Base-by-base conservation (phyloP, 2,329 filamentous ascomycete species). In the Sporothrix protearum region DNA sequence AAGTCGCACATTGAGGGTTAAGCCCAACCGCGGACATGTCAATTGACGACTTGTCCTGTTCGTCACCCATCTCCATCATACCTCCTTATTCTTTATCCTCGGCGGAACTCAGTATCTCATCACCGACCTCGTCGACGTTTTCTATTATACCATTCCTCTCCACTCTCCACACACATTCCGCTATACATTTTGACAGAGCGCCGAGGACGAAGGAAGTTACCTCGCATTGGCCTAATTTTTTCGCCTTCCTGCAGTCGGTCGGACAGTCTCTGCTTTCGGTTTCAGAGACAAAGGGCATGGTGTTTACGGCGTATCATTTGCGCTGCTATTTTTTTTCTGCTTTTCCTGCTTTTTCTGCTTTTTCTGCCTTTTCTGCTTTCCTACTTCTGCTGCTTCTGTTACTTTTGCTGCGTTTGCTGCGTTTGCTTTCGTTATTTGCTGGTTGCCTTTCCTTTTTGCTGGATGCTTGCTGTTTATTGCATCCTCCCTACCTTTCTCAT, bases 1-100 rank as follows among this genome's bases (percentile, higher is more conserved):
- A 95, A 95, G 81, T 87, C 90, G 64, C 90, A 96, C 75, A 93
- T 96, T 75, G 93, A 97, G 80, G 92, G 92, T 53, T 96, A 75
- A 84, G 39, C n/a, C 4, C 36, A n/a, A 16, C 7, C 3, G 14
- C 9, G 19, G 25, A 36, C 7, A 22, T n/a, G n/a, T n/a, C n/a
- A n/a, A n/a, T 47, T 49, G 4, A 14, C 14, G 16, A 8, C 19
- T 33, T 28, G 30, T 49, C 16, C 3, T 6, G 28, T 7, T n/a
- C 7, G 12, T 55, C 36, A 25, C 25, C 22, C 22, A n/a, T 12
- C n/a, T 4, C 14, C n/a, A 16, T 19, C 28, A 25, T 28, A 2
- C 25, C 49, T 14, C 9, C 9, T n/a, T 22, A 12, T 28, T n/a
- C 19, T 51, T 25, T 6, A 12, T 6, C 25, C 42, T 45, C 36